phyloP scores from a whole-genome alignment of 805 yeast genomes.

The Candida sithepensis region DNA sequence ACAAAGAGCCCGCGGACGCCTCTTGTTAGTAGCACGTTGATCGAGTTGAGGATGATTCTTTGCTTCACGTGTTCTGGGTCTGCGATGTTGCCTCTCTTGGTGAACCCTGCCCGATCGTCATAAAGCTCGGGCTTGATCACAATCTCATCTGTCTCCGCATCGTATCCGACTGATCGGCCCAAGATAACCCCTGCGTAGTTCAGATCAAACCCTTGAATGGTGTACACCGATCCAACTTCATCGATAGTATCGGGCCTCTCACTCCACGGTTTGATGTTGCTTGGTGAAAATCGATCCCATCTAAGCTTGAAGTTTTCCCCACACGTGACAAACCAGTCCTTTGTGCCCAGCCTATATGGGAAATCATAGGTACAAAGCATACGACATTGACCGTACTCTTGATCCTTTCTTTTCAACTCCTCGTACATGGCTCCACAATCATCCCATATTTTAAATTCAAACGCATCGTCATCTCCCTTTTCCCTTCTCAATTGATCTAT shows the following conservation, averaged over 20 bases:
- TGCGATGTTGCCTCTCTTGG: conserved; percentile 37
- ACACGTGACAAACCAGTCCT: conserved; percentile 42
- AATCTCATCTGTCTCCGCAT: conserved; percentile 32
- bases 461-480: conserved; percentile 15
- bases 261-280: conserved; percentile 40
- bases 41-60: conserved; percentile 40
- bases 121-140: conserved; percentile 34
- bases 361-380: conserved; percentile 43
- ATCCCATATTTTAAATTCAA: conserved; percentile 35
- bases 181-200: conserved; percentile 45
- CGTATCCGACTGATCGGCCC: conserved; percentile 41
- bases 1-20: conserved; percentile 42
- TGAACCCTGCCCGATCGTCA: conserved; percentile 45
- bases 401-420: conserved; percentile 28
- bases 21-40: conserved; percentile 43
- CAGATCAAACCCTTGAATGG: conserved; percentile 46
- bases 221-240: conserved; percentile 47
- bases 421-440: conserved; percentile 41
- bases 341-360: conserved; percentile 42
- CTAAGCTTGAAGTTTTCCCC: conserved; percentile 39
- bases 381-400: conserved; percentile 38
- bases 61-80: conserved; percentile 35
- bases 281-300: conserved; percentile 45
- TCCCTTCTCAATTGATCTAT: conserved; percentile 8
- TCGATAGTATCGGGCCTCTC: conserved; percentile 42